Base-by-base conservation (phyloP, 2,329 filamentous ascomycete genomes). In the Neonectria punicea region DNA sequence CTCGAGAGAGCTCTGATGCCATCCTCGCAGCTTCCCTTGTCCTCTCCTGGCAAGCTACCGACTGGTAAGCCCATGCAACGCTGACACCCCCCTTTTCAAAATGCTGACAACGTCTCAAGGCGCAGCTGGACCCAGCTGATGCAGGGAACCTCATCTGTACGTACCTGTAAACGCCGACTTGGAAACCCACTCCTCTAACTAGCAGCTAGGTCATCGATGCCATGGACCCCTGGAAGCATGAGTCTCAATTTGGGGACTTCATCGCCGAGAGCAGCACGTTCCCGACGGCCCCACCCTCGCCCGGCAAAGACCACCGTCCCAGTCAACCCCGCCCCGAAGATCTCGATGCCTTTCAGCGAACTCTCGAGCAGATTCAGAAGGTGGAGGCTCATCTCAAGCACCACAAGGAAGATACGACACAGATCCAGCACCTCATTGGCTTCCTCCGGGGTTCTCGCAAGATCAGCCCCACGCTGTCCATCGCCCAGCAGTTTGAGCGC, bases 1-100 rank as follows among this genome's bases (percentile, higher is more conserved):
- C 92, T 2, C 90, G 89, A 73, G 89, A 92, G 57, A 97, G 94
- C 66, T 95, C 93, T 2, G 95, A 99, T 80, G 94, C 94, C 47
- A 91, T 98, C 67, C 86, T 99, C 59, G 95, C 94, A 28, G 93
- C 94, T 34, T 98, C 95, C 28, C 89, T 98, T 49, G 87, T 98
- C 53, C 86, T 99, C 54, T 97, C 94, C 41, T 98, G 96, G 94
- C 95, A 98, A 82, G 93, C 93, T 61, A 96, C 91, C 65, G 95
- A 98, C 83, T 98, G 94, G 95, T 97, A 86, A 85, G 90, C 61
- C 28, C 22, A 53, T 39, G 22, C n/a, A 41, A 20, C 54, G 34
- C 54, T 66, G 59, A 41, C 61, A 39, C 28, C 36, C 36, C 16
- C 39, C 44, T 47, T 30, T 50, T 43, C 39, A 47, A 30, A 57